These are phyloP conservation scores for Condylostoma magnum DNA, from an alignment of 169 alveolate genomes.

Conservation along the genomic window DNA sequence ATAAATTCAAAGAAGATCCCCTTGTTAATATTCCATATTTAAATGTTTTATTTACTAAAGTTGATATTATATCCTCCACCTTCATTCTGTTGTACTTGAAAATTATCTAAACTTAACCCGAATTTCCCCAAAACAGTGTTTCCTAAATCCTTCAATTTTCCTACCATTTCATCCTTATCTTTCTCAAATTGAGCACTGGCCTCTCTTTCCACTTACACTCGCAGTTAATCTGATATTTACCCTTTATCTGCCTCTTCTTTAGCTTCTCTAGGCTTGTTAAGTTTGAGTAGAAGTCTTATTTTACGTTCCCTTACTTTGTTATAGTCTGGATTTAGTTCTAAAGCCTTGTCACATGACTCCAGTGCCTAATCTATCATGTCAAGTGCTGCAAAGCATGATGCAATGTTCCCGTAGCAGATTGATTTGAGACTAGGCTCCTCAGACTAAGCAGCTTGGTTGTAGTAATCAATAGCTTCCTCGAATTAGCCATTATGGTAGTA, in stretches of 20 bases:
- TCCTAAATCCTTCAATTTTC: conserved; percentile 92
- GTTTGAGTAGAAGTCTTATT: neutral
- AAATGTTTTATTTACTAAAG: conserved; percentile 37
- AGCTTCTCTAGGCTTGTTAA: conserved; percentile 32
- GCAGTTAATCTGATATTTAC: conserved; percentile 34
- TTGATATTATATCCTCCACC: conserved; percentile 92
- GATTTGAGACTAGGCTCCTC: conserved; percentile 17
- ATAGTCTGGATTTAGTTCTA: conserved; percentile 23
- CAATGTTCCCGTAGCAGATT: conserved; percentile 22
- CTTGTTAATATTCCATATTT: neutral
- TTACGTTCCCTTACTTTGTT: conserved; percentile 15
- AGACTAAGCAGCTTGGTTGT: conserved; percentile 3
- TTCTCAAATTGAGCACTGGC: conserved; percentile 52
- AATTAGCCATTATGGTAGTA: neutral
- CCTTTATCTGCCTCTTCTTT: conserved; percentile 50
- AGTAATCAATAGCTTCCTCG: conserved; percentile 11
- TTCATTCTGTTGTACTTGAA: conserved; percentile 90
- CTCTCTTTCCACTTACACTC: conserved; percentile 37
- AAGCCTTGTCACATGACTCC: conserved; percentile 16
- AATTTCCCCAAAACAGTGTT: conserved; percentile 92
- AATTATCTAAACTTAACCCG: conserved; percentile 92
- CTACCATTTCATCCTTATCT: conserved; percentile 93
- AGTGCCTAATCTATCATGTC: neutral
- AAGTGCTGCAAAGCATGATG: neutral
- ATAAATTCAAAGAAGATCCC: conserved; percentile 18